Evolutionary conservation across 2,329 filamentous ascomycete genomes (phyloP), one percentile per base, ranked within the genome.

Genomic region (Mycosphaerella sp.): DNA sequence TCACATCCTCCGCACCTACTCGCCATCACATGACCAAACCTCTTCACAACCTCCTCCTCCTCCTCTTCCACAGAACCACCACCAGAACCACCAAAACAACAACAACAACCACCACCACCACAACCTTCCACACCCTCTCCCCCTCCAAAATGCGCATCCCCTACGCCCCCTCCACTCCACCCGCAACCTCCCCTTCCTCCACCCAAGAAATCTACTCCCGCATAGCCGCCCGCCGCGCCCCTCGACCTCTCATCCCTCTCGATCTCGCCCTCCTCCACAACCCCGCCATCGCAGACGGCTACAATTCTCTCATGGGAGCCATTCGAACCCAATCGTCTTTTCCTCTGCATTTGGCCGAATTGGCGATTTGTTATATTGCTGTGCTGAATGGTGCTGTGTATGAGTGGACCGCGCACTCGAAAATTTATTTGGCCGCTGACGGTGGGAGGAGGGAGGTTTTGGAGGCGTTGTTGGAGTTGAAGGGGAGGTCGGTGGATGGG

Each of bases 231-330:
- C 84, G 87, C 12, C 83, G 86, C 23, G 72, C 76, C 1, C 85
- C 86, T 0, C 82, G 86, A 1, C 84, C 85, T 5, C 79, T 92
- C 17, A 86, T 88, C 56, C 72, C 84, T 0, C 80, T 92, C n/a
- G 87, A 92, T 68, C 80, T 89, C 2, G 77, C 87, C 1, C 80
- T 92, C 1, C 78, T 92, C 10, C 87, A 92, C 73, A 80, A 84
- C 17, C 85, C 86, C 1, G 74, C 83, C 14, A 80, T 92, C 1
- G 87, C 87, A 12, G 84, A 89, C 71, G 87, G 87, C 49, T 87
- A 84, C 83, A 87, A 87, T 73, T 72, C 75, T 10, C 84, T 87
- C 68, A 77, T 87, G 9, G 84, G 83, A 55, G 68, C 69, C 45
- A 71, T 72, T 38, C 66, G 70, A 41, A 65, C 66, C 36, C 62